Percentiles rank a stretch among this genome's conserved stretches.
phyloP scores from a whole-genome alignment of 306 rosid species.

The Inga oerstediana region DNA sequence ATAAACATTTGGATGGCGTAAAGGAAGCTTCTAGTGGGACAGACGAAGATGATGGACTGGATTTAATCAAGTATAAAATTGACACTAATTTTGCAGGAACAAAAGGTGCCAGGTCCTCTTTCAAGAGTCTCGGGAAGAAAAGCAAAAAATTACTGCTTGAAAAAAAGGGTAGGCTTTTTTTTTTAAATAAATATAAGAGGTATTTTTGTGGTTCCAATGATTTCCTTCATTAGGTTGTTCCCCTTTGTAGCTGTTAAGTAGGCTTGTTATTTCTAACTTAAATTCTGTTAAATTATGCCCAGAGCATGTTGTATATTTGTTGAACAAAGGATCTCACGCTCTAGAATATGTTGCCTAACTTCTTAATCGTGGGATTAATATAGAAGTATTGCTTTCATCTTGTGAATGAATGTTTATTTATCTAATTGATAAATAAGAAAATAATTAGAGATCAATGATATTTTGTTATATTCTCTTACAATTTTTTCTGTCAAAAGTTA shows the following conservation, averaged over 20 bases:
- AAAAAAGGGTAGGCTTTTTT: constrained; percentile 48
- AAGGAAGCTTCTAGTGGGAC: constrained; percentile 86
- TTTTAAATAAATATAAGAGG: constrained; percentile 22
- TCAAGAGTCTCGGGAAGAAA: constrained; percentile 60
- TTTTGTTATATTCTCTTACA: neutral
- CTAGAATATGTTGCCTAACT: constrained; percentile 17
- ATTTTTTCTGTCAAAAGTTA: neutral
- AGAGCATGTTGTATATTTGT: constrained; percentile 18
- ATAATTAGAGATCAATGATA: neutral
- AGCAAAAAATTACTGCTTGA: constrained; percentile 60
- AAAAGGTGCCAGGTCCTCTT: constrained; percentile 53
- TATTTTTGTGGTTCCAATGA: constrained; percentile 36
- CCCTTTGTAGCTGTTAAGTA: constrained; percentile 32
- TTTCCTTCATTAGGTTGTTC: constrained; percentile 16
- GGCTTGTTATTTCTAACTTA: constrained; percentile 27
- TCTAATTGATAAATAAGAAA: neutral
- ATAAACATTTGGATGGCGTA: constrained; percentile 59
- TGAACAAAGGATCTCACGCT: constrained; percentile 10
- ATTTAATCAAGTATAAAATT: constrained; percentile 52
- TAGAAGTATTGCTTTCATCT: constrained; percentile 18
- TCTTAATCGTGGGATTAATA: constrained; percentile 18
- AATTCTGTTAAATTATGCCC: constrained; percentile 28
- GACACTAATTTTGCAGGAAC: constrained; percentile 52
- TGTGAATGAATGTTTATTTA: neutral
- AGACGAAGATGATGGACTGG: constrained; percentile 59